Evolutionary conservation across 192 early-diverging fungal species (phyloP).

Genomic region (Coemansia reversa): DNA sequence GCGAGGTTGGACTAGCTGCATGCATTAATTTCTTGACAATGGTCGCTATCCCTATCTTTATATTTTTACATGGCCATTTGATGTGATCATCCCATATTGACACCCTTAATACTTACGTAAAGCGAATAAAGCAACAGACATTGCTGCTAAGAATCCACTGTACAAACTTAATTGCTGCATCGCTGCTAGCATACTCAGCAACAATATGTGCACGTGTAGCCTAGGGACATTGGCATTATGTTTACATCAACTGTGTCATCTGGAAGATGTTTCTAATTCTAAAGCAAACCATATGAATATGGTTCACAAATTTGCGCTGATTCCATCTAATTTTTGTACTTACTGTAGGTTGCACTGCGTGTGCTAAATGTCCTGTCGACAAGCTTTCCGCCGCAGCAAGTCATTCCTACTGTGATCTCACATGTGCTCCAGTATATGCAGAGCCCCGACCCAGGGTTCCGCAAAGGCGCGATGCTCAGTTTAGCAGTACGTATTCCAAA

Average conservation of each 20-base stretch:
- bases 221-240: background rate
- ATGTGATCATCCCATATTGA: background rate
- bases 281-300: background rate
- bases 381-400: constrained; percentile 81
- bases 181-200: background rate
- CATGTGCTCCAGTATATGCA: constrained; percentile 78
- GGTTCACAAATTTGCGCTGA: constrained; percentile 15
- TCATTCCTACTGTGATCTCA: constrained; percentile 77
- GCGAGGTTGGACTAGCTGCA: background rate
- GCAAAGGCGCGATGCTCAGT: constrained; percentile 87
- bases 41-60: background rate
- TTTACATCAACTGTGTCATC: background rate
- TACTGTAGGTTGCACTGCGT: constrained; percentile 58
- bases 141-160: background rate
- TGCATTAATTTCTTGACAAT: constrained; percentile 24
- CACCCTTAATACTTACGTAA: background rate
- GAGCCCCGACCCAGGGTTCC: constrained; percentile 67
- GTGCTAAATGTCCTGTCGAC: constrained; percentile 79
- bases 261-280: constrained; percentile 6
- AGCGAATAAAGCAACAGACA: background rate
- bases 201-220: background rate
- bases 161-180: background rate
- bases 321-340: constrained; percentile 2
- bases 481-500: constrained; percentile 60
- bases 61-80: background rate